Base-by-base conservation (phyloP, 2,329 filamentous ascomycete genomes). In the Cladorrhinum sp. region DNA sequence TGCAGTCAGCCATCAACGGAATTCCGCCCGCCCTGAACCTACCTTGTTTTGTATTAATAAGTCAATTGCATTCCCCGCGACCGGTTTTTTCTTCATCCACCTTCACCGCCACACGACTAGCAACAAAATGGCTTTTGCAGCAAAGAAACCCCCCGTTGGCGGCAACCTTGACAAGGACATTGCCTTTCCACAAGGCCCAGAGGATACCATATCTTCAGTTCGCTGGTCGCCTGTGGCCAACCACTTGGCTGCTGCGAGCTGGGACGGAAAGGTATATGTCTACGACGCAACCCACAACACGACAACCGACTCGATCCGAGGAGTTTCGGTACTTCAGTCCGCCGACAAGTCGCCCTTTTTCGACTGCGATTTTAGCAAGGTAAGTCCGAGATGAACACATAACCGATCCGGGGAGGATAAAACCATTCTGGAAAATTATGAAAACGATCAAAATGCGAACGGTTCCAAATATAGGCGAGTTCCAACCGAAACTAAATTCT, bases 351-450 rank as follows among this genome's bases (percentile, higher is more conserved):
- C 64, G 52, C 73, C 73, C 12, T 58, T 74, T 32, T 62, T 76
- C 60, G 69, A 70, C 57, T 75, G 73, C 65, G 69, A 74, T 68
- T 75, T 74, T 69, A 70, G 68, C 65, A 71, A 73, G 71, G 74
- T 76, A 71, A 72, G 74, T 74, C 38, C 27, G 25, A 50, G 49
- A 22, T 4, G 18, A 18, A 29, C 27, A 32, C 4, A 52, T 55
- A 55, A 55, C 29, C 29, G 29, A 52, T 52, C 23, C 23, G 52
- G 29, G 53, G 48, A 51, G 50, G 58, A 56, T 56, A 45, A 45
- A 45, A 20, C 18, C 5, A 45, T 18, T 45, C 41, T 18, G 16
- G 41, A 45, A 16, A 45, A n/a, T n/a, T 22, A 45, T 27, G 20
- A 13, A 54, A 62, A 59, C 22, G 24, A 64, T 58, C 54, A 61